phyloP scores from a whole-genome alignment of 805 yeast species.

The Komagataella ulmi region DNA sequence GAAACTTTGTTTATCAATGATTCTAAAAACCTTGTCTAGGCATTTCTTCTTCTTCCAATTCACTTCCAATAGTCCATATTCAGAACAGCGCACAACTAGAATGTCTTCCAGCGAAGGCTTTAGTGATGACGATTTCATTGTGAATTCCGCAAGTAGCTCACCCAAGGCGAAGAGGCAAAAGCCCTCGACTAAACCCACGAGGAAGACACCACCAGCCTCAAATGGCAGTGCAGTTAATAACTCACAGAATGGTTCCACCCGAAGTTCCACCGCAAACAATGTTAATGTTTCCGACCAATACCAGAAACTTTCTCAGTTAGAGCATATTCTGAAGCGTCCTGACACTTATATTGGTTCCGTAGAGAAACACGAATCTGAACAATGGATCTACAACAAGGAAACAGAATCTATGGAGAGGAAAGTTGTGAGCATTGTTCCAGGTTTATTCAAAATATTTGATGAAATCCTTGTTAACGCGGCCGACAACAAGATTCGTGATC shows the following conservation, averaged over 20 bases:
- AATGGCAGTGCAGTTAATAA: background rate
- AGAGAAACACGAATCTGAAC: constrained; percentile 62
- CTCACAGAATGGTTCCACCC: background rate
- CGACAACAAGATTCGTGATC: constrained; percentile 93
- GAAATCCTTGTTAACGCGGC: constrained; percentile 98
- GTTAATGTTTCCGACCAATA: constrained; percentile 54
- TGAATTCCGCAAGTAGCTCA: background rate
- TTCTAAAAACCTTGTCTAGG: background rate
- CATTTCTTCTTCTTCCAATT: background rate
- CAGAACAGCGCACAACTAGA: background rate
- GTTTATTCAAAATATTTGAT: constrained; percentile 90
- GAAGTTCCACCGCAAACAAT: background rate
- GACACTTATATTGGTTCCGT: constrained; percentile 96
- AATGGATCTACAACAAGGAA: constrained; percentile 77
- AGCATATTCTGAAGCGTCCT: constrained; percentile 93
- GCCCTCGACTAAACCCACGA: background rate
- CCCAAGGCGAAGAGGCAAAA: background rate
- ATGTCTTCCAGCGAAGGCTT: background rate
- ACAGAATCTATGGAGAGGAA: constrained; percentile 44
- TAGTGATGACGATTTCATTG: background rate
- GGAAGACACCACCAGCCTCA: background rate
- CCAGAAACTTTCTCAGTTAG: constrained; percentile 88
- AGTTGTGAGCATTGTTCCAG: constrained; percentile 79
- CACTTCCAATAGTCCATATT: background rate
- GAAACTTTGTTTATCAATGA: background rate